Conservation (phyloP, 371 early-diverging fungal genomes). For the Phascolomyces articulosus region DNA sequence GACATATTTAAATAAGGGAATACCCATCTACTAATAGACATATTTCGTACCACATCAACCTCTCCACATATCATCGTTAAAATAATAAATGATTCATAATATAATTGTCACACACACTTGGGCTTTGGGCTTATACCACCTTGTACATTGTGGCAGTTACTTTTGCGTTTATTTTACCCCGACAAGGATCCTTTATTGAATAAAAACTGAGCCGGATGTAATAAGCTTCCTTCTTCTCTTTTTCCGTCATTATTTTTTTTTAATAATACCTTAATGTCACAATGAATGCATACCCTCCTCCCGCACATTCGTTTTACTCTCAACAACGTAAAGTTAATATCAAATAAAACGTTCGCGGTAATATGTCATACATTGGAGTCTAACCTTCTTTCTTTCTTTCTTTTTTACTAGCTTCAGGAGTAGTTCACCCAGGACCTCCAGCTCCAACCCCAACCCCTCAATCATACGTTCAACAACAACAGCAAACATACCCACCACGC, state of each 20-base stretch:
- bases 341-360: neutral
- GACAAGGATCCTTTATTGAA: neutral
- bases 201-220: neutral
- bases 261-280: neutral
- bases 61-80: too few species aligned
- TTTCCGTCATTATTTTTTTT: neutral
- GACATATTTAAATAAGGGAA: too few species aligned
- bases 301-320: slow-evolving; percentile 1
- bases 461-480: neutral
- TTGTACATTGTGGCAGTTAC: too few species aligned
- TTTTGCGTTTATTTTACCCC: neutral
- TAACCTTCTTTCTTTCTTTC: too few species aligned
- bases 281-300: neutral
- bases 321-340: neutral
- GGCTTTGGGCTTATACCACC: too few species aligned
- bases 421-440: neutral
- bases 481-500: neutral
- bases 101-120: too few species aligned
- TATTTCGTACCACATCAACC: too few species aligned
- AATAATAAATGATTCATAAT: too few species aligned
- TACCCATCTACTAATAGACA: too few species aligned
- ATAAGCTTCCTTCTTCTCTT: neutral
- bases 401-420: too few species aligned
- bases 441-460: neutral
- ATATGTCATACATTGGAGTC: too few species aligned